phyloP scores from a whole-genome alignment of 306 rosid species.

The Vigna trinervia region DNA sequence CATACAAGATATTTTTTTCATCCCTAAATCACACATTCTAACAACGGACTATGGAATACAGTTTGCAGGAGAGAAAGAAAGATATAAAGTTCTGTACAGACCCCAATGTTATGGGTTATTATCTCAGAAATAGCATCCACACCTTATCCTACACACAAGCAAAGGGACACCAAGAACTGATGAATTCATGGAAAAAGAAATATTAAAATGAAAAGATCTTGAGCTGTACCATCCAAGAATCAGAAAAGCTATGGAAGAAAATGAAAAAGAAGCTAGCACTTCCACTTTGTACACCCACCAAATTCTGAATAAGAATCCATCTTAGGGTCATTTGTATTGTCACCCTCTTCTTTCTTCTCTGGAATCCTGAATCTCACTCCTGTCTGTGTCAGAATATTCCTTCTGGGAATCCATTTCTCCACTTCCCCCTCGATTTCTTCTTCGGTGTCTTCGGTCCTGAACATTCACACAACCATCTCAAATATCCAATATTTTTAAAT shows the following conservation, averaged over 20 bases:
- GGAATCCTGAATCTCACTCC: conserved; percentile 69
- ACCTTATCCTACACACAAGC: conserved; percentile 57
- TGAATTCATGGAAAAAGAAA: not conserved
- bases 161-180: conserved; percentile 26
- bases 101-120: conserved; percentile 53
- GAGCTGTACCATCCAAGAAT: conserved; percentile 48
- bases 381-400: conserved; percentile 79
- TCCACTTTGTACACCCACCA: conserved; percentile 52
- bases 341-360: conserved; percentile 66
- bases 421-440: conserved; percentile 73
- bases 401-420: conserved; percentile 78
- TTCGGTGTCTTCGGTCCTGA: conserved; percentile 88
- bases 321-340: conserved; percentile 46
- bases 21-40: no score
- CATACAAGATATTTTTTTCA: no score
- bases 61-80: no score
- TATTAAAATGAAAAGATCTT: conserved; percentile 40
- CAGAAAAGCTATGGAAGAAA: conserved; percentile 45
- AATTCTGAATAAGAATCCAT: conserved; percentile 44
- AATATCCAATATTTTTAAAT: not conserved
- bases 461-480: conserved; percentile 9
- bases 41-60: no score
- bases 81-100: conserved; percentile 51
- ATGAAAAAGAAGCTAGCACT: conserved; percentile 48
- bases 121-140: conserved; percentile 59